These are phyloP conservation scores for Hyphopichia homilentoma DNA, from an alignment of 805 yeast genomes.

Conservation along the genomic window DNA sequence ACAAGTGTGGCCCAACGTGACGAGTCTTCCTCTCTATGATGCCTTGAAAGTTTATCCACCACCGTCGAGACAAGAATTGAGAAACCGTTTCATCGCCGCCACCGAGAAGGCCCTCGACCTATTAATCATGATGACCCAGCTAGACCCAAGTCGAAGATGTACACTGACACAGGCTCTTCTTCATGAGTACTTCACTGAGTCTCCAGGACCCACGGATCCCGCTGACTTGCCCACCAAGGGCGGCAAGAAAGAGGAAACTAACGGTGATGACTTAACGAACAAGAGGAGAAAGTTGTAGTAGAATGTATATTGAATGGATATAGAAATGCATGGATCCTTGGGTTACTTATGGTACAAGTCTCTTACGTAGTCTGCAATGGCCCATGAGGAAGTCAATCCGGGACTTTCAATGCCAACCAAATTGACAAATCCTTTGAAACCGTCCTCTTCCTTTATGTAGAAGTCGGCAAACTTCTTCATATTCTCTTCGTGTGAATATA, in stretches of 20 bases:
- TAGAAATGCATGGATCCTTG: background rate
- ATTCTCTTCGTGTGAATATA: conserved; percentile 42
- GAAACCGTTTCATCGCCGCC: conserved; percentile 86
- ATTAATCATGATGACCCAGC: conserved; percentile 63
- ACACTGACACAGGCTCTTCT: conserved; percentile 59
- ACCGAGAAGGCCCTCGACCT: conserved; percentile 78
- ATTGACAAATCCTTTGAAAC: conserved; percentile 75
- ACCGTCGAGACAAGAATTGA: conserved; percentile 74
- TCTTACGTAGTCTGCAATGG: conserved; percentile 71
- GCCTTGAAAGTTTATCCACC: conserved; percentile 74
- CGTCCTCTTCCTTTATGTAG: conserved; percentile 64
- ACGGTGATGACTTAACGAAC: conserved; percentile 1
- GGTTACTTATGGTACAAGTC: conserved; percentile 19
- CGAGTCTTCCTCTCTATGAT: conserved; percentile 72
- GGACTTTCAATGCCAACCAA: conserved; percentile 87
- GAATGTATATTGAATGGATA: background rate
- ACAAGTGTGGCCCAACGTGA: conserved; percentile 85
- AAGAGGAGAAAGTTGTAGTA: background rate
- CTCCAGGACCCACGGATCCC: conserved; percentile 73
- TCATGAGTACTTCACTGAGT: conserved; percentile 66
- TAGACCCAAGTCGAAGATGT: conserved; percentile 78
- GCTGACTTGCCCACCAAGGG: conserved; percentile 52
- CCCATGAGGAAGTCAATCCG: conserved; percentile 79
- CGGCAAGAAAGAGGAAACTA: conserved; percentile 4
- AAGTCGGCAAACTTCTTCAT: conserved; percentile 62